Conservation (phyloP, 1,284 basidiomycete species). For the Ceratobasidium sp. region DNA sequence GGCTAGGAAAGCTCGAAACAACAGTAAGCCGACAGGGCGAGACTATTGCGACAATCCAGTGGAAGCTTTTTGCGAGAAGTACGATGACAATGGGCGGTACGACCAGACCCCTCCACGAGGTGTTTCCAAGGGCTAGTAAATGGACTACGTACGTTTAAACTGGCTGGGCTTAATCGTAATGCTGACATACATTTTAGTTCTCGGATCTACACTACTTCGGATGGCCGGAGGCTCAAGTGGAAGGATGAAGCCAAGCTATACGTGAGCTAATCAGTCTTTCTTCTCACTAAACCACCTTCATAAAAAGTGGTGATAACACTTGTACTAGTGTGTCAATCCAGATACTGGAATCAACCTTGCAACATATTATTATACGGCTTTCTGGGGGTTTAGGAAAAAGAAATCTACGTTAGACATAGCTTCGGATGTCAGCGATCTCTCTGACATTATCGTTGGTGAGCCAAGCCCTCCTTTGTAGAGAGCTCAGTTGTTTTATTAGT, state of each 20-base stretch:
- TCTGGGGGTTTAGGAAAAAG: background rate
- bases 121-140: conserved; percentile 19
- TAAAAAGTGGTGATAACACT: background rate
- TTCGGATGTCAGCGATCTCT: background rate
- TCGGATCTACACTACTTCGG: conserved; percentile 7
- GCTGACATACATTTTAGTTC: conserved; percentile 1
- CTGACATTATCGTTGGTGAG: conserved; percentile 22
- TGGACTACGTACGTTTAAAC: background rate
- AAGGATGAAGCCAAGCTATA: background rate
- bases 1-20: background rate
- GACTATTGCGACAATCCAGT: conserved; percentile 7
- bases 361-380: conserved; percentile 20
- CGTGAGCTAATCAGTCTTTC: background rate
- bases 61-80: conserved; percentile 7
- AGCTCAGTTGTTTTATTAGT: no score
- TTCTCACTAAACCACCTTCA: background rate
- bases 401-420: conserved; percentile 24
- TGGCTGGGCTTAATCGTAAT: background rate
- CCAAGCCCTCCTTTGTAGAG: background rate
- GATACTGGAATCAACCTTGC: conserved; percentile 27
- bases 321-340: conserved; percentile 8
- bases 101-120: conserved; percentile 7
- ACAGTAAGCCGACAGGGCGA: conserved; percentile 22
- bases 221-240: background rate
- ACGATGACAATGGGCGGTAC: conserved; percentile 27